phyloP scores from a whole-genome alignment of 2,329 filamentous ascomycete species.

The Fusarium transvaalense region DNA sequence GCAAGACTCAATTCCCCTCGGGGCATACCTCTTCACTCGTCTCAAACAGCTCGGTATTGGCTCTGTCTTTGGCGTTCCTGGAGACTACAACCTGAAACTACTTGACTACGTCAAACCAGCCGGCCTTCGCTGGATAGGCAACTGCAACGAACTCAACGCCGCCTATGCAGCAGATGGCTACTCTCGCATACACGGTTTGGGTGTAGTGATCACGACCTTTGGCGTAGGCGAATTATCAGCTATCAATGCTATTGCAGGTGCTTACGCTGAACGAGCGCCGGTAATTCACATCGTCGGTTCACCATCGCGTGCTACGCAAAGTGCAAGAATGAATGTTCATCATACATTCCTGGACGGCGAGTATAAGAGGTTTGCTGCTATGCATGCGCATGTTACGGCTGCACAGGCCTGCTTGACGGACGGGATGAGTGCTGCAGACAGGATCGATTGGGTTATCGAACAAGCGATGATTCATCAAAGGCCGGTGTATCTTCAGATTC shows the following conservation, averaged over 20 bases:
- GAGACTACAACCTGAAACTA: conserved; percentile 25
- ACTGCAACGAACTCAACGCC: conserved; percentile 24
- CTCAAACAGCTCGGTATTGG: conserved; percentile 19
- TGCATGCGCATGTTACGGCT: conserved; percentile 21
- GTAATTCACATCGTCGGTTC: conserved; percentile 18
- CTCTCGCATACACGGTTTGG: conserved; percentile 7
- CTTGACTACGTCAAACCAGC: conserved; percentile 17
- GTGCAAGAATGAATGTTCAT: not conserved
- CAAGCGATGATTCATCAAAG: conserved; percentile 11
- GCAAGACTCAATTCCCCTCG: not conserved
- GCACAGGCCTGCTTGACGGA: conserved; percentile 13
- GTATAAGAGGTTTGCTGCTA: conserved; percentile 14
- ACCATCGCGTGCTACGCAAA: not conserved
- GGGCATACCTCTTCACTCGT: conserved; percentile 15
- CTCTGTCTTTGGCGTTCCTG: conserved; percentile 22
- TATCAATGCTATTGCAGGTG: conserved; percentile 16
- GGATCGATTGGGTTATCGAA: conserved; percentile 22
- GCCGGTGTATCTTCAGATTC: conserved; percentile 19
- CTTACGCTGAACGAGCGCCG: conserved; percentile 13
- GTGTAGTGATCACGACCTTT: conserved; percentile 14
- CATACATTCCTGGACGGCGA: conserved; percentile 23
- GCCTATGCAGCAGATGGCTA: conserved; percentile 19
- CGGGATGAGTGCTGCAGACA: not conserved
- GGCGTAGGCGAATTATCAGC: conserved; percentile 24
- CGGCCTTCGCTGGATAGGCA: conserved; percentile 18